Conservation (phyloP, 2,329 filamentous ascomycete genomes). For the Xylariaceae sp. region DNA sequence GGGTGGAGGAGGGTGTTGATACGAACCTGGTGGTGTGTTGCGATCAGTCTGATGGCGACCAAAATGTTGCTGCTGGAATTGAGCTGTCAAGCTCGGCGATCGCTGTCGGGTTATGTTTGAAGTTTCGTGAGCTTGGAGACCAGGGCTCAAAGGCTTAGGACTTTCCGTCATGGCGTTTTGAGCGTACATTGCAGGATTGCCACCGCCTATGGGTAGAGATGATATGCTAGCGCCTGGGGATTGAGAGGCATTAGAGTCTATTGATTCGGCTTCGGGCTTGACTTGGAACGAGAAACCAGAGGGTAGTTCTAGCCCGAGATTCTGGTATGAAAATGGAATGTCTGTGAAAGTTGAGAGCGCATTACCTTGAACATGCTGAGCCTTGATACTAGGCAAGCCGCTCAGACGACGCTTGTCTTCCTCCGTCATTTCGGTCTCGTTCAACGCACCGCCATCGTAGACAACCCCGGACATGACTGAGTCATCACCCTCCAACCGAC, state of each 20-base stretch:
- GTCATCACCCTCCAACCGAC: slow-evolving; percentile 46
- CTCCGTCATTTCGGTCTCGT: slow-evolving; percentile 57
- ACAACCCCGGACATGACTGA: slow-evolving; percentile 52
- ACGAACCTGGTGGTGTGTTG: slow-evolving; percentile 49
- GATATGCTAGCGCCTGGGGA: slow-evolving; percentile 47
- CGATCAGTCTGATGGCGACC: slow-evolving; percentile 53
- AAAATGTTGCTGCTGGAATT: slow-evolving; percentile 61
- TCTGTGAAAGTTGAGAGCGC: slow-evolving; percentile 44
- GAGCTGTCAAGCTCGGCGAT: slow-evolving; percentile 62
- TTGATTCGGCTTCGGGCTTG: slow-evolving; percentile 50
- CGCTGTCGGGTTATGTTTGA: slow-evolving; percentile 50
- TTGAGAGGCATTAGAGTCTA: slow-evolving; percentile 52
- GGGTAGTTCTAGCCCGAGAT: no score
- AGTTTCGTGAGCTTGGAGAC: slow-evolving; percentile 49
- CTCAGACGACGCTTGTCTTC: slow-evolving; percentile 62
- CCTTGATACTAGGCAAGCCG: slow-evolving; percentile 72
- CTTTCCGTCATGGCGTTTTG: slow-evolving; percentile 78
- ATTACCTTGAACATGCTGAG: slow-evolving; percentile 58
- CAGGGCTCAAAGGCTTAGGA: slow-evolving; percentile 75
- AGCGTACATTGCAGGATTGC: slow-evolving; percentile 57
- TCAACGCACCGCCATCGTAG: slow-evolving; percentile 49
- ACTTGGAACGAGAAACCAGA: slow-evolving; percentile 50
- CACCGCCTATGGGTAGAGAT: slow-evolving; percentile 41
- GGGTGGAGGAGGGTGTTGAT: slow-evolving; percentile 27
- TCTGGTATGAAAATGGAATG: not conserved